Evolutionary conservation across 257 asterid species (phyloP).

Genomic region (Solanum habrochaites): DNA sequence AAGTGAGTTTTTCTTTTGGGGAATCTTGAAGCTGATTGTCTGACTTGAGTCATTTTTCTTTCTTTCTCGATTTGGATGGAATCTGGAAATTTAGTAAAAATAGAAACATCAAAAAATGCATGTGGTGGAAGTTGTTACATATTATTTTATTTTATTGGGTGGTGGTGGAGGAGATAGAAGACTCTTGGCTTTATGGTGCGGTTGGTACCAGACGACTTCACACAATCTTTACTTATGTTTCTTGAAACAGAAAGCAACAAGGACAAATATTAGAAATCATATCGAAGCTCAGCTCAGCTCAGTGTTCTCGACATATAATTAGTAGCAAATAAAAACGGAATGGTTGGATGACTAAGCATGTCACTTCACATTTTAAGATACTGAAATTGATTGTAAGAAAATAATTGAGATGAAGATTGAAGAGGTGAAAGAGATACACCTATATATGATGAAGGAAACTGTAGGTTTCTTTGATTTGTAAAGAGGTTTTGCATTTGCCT

Average conservation of each 20-base stretch:
- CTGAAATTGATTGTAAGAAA: neutral
- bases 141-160: neutral
- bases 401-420: neutral
- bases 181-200: neutral
- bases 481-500: neutral
- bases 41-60: neutral
- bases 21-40: neutral
- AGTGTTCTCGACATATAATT: neutral
- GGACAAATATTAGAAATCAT: neutral
- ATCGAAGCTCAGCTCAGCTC: neutral
- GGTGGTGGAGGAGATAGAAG: neutral
- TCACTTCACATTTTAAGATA: neutral
- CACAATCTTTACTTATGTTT: neutral
- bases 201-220: neutral
- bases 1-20: neutral
- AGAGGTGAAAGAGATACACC: neutral
- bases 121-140: neutral
- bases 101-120: neutral
- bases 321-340: neutral
- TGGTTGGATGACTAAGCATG: neutral
- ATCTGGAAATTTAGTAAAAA: neutral
- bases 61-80: neutral
- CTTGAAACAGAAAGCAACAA: neutral
- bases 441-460: neutral
- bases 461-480: neutral